These are phyloP conservation scores for Schizopora paradoxa DNA, from an alignment of 1,284 basidiomycete genomes.

Conservation along the genomic window DNA sequence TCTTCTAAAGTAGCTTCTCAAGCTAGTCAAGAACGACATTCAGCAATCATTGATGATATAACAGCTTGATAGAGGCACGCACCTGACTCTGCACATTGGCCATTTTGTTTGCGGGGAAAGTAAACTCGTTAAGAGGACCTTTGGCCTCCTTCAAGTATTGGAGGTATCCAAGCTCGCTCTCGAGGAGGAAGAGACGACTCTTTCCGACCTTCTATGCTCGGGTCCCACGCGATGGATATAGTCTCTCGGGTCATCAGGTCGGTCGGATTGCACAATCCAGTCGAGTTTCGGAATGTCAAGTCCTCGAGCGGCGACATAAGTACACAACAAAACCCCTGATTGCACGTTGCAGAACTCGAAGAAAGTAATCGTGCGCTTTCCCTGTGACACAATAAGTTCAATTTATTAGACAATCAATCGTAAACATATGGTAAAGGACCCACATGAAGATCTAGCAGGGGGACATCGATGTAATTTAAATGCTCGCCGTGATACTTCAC, in stretches of 20 bases:
- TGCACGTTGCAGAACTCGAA: conserved; percentile 99
- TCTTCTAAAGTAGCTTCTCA: conserved; percentile 93
- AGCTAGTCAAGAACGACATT: conserved; percentile 47
- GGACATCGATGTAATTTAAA: conserved; percentile 97
- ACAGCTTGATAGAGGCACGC: conserved; percentile 21
- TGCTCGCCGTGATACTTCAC: conserved; percentile 98
- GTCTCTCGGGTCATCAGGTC: conserved; percentile 97
- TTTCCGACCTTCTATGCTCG: conserved; percentile 96
- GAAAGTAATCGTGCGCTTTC: conserved; percentile 98
- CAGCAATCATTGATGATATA: conserved; percentile 4
- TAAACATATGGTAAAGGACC: conserved; percentile 25
- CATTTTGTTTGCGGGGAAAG: conserved; percentile 88
- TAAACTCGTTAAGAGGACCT: conserved; percentile 97
- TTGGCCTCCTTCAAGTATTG: conserved; percentile 97
- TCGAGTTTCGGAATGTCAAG: conserved; percentile 98
- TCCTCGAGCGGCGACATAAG: conserved; percentile 95
- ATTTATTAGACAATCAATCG: conserved; percentile 1
- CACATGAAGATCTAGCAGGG: conserved; percentile 94
- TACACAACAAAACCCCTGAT: conserved; percentile 89
- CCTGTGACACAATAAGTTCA: conserved; percentile 55
- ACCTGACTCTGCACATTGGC: conserved; percentile 96
- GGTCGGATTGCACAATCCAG: conserved; percentile 99
- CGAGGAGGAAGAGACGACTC: conserved; percentile 89
- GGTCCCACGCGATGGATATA: conserved; percentile 98
- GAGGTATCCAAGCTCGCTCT: conserved; percentile 93